Conservation (phyloP, 176 grass and related monocot genomes). For the Juncus inflexus region DNA sequence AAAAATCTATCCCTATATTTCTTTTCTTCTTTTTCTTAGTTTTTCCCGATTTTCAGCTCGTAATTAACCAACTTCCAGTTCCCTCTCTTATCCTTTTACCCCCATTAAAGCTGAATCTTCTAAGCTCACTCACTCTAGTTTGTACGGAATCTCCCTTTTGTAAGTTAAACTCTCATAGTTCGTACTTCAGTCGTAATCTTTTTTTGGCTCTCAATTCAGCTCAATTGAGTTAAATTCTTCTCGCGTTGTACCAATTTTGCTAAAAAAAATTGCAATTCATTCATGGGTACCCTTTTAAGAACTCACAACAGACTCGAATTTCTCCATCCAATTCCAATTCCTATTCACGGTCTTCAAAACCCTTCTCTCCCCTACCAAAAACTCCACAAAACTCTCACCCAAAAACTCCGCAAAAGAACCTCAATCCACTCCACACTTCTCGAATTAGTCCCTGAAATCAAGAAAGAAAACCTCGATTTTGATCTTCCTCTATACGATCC, state of each 20-base stretch:
- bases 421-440: constrained; percentile 30
- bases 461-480: constrained; percentile 56
- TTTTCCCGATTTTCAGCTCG: too few species aligned
- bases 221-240: background rate
- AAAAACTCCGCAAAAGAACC: constrained; percentile 17
- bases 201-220: constrained; percentile 16
- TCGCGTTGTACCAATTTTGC: background rate
- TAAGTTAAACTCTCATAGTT: background rate
- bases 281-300: constrained; percentile 40
- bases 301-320: constrained; percentile 39
- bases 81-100: too few species aligned
- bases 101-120: background rate
- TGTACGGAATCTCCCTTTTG: constrained; percentile 3
- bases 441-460: constrained; percentile 42
- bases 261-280: background rate
- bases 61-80: too few species aligned
- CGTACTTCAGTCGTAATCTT: background rate
- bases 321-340: constrained; percentile 26
- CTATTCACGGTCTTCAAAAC: constrained; percentile 16
- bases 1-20: too few species aligned
- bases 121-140: background rate
- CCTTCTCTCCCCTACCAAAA: constrained; percentile 8
- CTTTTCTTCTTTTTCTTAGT: too few species aligned
- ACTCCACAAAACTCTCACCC: constrained; percentile 9
- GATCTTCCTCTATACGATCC: constrained; percentile 84